Evolutionary conservation across 306 rosid genomes (phyloP), one percentile per base, ranked within the genome.

Genomic region (Medicago lupulina): DNA sequence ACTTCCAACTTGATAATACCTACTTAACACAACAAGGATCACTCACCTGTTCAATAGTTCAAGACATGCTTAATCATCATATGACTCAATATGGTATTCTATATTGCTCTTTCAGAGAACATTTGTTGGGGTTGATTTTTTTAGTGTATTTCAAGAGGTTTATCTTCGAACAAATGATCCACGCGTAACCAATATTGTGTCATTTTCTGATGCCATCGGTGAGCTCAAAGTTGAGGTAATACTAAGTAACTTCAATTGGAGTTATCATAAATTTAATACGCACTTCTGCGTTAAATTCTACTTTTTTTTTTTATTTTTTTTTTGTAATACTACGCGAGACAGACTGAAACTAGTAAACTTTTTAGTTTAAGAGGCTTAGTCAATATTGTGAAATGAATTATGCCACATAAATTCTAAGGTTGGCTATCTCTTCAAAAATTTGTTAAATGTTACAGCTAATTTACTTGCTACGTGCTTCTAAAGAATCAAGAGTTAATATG

Each of bases 211-310:
- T 70, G 91, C 91, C 77, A 82, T 91, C 16, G 98, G 98, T 77
- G 97, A 94, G 86, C 97, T 94, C n/a, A 94, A 91, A 88, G 97
- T 91, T 57, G 98, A 94, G 96, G 98, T 91, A 85, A 79, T 88
- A 38, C 59, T 41, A 68, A 54, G 50, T 75, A 51, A 75, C 34
- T 74, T 75, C 15, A 49, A 53, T 55, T 73, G 70, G 70, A 70
- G 65, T 58, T 73, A 25, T 50, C 60, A 60, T 43, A 70, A 54
- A 63, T 76, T 58, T 81, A 62, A 81, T 53, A 70, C 40, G 14
- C 81, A 39, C 60, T 58, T 38, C 13, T 74, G 76, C 23, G 14
- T 39, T 47, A 25, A 58, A 57, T 18, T 74, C 57, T 74, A 80
- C 58, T 74, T 68, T n/a, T 10, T 73, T 19, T 6, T 0, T 68